Conservation (phyloP, 2,329 filamentous ascomycete genomes). For the Colletotrichum kahawae region DNA sequence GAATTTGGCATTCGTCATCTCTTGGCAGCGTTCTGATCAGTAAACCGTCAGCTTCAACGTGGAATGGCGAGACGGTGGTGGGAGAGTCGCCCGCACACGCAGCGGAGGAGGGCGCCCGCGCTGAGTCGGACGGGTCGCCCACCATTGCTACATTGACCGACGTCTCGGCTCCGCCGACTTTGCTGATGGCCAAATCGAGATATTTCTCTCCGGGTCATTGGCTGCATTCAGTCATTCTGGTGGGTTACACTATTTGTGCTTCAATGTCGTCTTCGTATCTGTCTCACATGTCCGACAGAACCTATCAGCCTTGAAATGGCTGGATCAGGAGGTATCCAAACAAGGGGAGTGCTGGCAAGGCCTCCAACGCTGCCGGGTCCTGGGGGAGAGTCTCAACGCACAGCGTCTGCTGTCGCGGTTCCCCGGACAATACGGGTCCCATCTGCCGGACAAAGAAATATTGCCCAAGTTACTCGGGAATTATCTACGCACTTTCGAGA, state of each 20-base stretch:
- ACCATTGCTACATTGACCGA: not conserved
- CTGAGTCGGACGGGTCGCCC: not conserved
- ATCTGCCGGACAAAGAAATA: constrained; percentile 41
- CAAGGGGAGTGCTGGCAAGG: constrained; percentile 33
- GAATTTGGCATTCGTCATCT: not conserved
- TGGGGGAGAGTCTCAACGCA: constrained; percentile 46
- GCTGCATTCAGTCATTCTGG: constrained; percentile 9
- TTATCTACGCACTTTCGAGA: constrained; percentile 48
- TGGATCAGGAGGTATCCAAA: constrained; percentile 29
- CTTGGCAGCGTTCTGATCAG: not conserved
- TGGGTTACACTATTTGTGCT: constrained; percentile 11
- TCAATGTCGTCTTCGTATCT: not conserved
- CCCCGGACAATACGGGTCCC: constrained; percentile 41
- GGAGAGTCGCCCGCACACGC: not conserved
- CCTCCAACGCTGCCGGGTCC: constrained; percentile 43
- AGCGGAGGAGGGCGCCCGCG: not conserved
- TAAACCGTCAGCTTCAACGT: not conserved
- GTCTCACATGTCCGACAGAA: constrained; percentile 44
- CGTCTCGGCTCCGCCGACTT: not conserved
- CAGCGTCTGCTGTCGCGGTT: constrained; percentile 36
- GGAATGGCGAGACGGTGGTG: not conserved
- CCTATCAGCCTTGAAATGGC: constrained; percentile 46
- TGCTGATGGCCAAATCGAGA: constrained; percentile 5
- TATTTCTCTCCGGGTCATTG: not conserved
- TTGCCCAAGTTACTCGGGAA: constrained; percentile 40